Conservation (phyloP, 805 yeast genomes). For the Ogataea corticis region DNA sequence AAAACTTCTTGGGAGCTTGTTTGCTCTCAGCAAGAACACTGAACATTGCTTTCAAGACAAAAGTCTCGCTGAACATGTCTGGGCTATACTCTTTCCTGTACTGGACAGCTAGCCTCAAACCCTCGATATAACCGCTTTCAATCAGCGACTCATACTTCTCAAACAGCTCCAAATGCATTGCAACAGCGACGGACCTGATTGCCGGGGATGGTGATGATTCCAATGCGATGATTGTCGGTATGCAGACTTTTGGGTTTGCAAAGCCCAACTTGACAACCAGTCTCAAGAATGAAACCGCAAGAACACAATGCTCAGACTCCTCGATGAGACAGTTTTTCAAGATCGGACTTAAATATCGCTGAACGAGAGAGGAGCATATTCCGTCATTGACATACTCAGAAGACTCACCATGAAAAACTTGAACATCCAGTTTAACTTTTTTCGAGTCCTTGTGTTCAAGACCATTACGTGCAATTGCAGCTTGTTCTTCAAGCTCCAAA, state of each 20-base stretch:
- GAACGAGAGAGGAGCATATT: constrained; percentile 70
- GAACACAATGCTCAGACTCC: constrained; percentile 44
- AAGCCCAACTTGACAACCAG: constrained; percentile 63
- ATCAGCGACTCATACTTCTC: constrained; percentile 72
- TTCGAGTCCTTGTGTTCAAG: constrained; percentile 39
- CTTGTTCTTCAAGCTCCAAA: constrained; percentile 55
- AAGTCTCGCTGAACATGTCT: constrained; percentile 31
- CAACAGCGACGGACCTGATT: constrained; percentile 49
- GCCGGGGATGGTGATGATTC: constrained; percentile 50
- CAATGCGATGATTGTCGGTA: constrained; percentile 70
- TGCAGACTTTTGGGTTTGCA: constrained; percentile 71
- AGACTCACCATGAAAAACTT: constrained; percentile 56
- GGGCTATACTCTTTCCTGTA: constrained; percentile 38
- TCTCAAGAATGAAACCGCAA: constrained; percentile 56
- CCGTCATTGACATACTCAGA: constrained; percentile 59
- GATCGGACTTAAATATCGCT: constrained; percentile 54
- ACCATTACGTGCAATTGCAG: constrained; percentile 43
- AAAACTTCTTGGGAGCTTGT: constrained; percentile 44
- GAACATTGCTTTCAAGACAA: constrained; percentile 43
- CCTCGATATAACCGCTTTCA: constrained; percentile 64
- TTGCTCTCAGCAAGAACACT: constrained; percentile 42
- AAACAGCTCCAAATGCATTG: constrained; percentile 54
- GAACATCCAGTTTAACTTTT: constrained; percentile 41
- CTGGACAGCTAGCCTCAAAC: constrained; percentile 53
- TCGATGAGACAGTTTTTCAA: constrained; percentile 49